These are phyloP conservation scores for Corylus americana DNA, from an alignment of 306 rosid species.

Conservation along the genomic window DNA sequence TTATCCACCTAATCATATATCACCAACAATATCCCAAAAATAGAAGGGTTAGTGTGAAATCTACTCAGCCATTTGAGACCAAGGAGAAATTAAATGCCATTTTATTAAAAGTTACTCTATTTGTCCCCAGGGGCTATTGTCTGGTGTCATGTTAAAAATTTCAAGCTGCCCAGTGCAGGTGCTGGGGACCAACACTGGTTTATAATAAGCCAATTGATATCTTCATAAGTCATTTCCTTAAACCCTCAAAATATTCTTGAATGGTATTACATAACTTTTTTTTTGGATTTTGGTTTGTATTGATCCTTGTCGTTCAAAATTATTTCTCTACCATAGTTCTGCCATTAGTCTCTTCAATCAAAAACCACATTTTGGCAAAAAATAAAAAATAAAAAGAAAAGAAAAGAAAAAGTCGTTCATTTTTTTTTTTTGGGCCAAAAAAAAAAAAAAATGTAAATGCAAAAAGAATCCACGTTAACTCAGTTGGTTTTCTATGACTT, in stretches of 20 bases:
- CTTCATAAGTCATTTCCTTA: not conserved
- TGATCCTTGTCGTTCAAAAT: not conserved
- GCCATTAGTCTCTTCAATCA: not conserved
- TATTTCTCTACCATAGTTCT: not conserved
- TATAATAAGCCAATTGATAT: not conserved
- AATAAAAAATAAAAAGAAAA: too few species aligned
- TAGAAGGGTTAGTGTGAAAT: too few species aligned
- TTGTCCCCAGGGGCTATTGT: not conserved
- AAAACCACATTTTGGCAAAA: too few species aligned
- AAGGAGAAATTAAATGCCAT: not conserved
- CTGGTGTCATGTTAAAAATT: not conserved
- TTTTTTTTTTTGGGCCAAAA: too few species aligned
- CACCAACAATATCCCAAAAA: not conserved
- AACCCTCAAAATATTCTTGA: not conserved
- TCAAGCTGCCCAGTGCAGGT: not conserved
- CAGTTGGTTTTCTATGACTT: too few species aligned
- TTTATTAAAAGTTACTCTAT: not conserved
- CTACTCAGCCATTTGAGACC: too few species aligned
- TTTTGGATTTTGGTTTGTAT: not conserved
- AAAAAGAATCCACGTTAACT: too few species aligned
- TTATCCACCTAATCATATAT: not conserved
- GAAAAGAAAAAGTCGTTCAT: too few species aligned
- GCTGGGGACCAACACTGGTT: not conserved
- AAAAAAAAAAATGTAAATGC: too few species aligned
- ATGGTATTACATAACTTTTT: too few species aligned